Evolutionary conservation across 768 basidiomycete species (phyloP).

Genomic region (Russula emetica): DNA sequence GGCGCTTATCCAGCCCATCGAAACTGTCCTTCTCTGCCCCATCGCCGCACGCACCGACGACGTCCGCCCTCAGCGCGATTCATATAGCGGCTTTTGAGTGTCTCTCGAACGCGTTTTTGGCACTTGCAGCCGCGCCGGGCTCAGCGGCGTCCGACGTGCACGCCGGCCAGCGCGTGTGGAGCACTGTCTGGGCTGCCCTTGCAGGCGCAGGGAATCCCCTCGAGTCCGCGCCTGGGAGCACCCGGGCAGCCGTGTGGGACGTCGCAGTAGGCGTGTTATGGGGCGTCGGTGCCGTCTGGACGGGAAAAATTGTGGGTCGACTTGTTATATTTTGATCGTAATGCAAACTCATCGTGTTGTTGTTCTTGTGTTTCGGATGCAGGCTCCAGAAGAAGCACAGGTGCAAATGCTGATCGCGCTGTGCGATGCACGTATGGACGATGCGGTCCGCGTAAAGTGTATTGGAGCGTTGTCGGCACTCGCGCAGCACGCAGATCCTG

Average conservation of each 20-base stretch:
- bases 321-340: background rate
- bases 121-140: slow-evolving; percentile 51
- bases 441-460: slow-evolving; percentile 62
- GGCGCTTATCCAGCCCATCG: slow-evolving; percentile 65
- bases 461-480: slow-evolving; percentile 85
- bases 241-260: slow-evolving; percentile 69
- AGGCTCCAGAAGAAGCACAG: slow-evolving; percentile 60
- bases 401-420: slow-evolving; percentile 62
- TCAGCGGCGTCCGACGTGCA: slow-evolving; percentile 44
- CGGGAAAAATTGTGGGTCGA: slow-evolving; percentile 52
- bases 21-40: slow-evolving; percentile 74
- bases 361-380: background rate
- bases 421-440: slow-evolving; percentile 52
- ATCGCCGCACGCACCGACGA: slow-evolving; percentile 83
- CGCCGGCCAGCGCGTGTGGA: slow-evolving; percentile 56
- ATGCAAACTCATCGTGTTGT: background rate
- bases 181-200: slow-evolving; percentile 60
- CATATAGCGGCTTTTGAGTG: slow-evolving; percentile 86
- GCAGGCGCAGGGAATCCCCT: slow-evolving; percentile 54
- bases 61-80: slow-evolving; percentile 76
- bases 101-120: slow-evolving; percentile 83
- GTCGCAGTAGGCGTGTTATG: slow-evolving; percentile 78
- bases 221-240: slow-evolving; percentile 58
- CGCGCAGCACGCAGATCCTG: slow-evolving; percentile 57
- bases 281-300: slow-evolving; percentile 80